These are phyloP conservation scores for Globisporangium perplexum DNA, from an alignment of 352 stramenopile species.

Conservation along the genomic window DNA sequence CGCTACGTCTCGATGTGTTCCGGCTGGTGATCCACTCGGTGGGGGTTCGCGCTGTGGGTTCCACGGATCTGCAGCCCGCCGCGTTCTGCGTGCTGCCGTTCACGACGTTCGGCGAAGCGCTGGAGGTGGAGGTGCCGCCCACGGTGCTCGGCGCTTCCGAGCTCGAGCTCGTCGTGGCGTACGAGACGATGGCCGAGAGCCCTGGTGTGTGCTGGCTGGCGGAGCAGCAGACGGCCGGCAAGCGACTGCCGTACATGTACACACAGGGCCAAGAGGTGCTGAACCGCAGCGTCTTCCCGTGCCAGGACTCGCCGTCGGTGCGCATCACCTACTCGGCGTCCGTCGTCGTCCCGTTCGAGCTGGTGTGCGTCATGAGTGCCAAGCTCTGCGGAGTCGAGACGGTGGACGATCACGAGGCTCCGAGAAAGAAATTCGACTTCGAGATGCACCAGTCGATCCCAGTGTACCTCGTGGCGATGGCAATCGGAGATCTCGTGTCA, in stretches of 20 bases:
- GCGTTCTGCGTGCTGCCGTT: constrained; percentile 48
- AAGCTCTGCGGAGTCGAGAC: constrained; percentile 31
- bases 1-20: constrained; percentile 56
- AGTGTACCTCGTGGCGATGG: constrained; percentile 83
- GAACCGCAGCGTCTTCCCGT: constrained; percentile 82
- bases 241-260: constrained; percentile 74
- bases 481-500: constrained; percentile 67
- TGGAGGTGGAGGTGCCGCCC: constrained; percentile 38
- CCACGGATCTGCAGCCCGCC: constrained; percentile 21
- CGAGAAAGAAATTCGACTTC: constrained; percentile 45
- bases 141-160: constrained; percentile 13
- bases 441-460: constrained; percentile 82
- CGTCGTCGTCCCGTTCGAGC: constrained; percentile 88
- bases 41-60: background rate
- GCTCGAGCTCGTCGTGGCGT: constrained; percentile 44
- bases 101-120: constrained; percentile 51
- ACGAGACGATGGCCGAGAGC: constrained; percentile 58
- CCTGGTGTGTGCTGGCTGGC: constrained; percentile 78
- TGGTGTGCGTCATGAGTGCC: constrained; percentile 88
- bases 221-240: constrained; percentile 80
- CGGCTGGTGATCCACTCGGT: constrained; percentile 49
- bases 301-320: constrained; percentile 92
- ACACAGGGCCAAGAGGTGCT: constrained; percentile 85
- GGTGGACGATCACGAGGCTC: constrained; percentile 1
- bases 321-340: constrained; percentile 94